Evolutionary conservation across 306 rosid species (phyloP), one percentile per base, ranked within the genome.

Genomic region (Rosa chinensis): DNA sequence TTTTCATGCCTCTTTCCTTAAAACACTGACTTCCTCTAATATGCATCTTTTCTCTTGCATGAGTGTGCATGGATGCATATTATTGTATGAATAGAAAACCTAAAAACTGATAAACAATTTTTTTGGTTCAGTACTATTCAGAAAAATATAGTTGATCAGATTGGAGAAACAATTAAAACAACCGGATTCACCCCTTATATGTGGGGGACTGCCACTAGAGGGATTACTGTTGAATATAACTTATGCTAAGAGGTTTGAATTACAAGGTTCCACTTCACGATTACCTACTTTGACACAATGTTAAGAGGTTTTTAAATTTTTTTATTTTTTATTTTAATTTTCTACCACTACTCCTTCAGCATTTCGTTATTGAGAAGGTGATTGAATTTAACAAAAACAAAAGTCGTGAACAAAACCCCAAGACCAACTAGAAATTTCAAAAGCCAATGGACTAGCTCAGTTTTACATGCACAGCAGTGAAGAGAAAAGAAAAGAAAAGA

Each of bases 361-460:
- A 2, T 45, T 39, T 20, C 1, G 0, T 10, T 5, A 69, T n/a
- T n/a, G 9, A 44, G 55, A 14, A 69, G 14, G 73, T 43, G 39
- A 69, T 4, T 23, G 48, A 5, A 44, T 21, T n/a, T 44, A 69
- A 44, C 25, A 23, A 43, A 43, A 67, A 64, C 44, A 16, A 43
- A 12, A 21, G 10, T 21, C 12, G 14, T 44, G 44, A 21, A 69
- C 50, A 69, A 69, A 44, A 69, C 6, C 52, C 32, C 8, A 44
- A 21, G 73, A 44, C 35, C 53, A 69, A 12, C 5, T 2, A 21
- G 32, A 17, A n/a, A 18, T n/a, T 44, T 44, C 39, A 10, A 70
- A 70, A 70, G 20, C 25, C 55, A 44, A 70, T 12, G 55, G 39
- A 70, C 55, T 43, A 70, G 11, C 39, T 70, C 53, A 73, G 49